These are phyloP conservation scores for Phaffia tasmanica DNA, from an alignment of 768 basidiomycete genomes.

Conservation along the genomic window DNA sequence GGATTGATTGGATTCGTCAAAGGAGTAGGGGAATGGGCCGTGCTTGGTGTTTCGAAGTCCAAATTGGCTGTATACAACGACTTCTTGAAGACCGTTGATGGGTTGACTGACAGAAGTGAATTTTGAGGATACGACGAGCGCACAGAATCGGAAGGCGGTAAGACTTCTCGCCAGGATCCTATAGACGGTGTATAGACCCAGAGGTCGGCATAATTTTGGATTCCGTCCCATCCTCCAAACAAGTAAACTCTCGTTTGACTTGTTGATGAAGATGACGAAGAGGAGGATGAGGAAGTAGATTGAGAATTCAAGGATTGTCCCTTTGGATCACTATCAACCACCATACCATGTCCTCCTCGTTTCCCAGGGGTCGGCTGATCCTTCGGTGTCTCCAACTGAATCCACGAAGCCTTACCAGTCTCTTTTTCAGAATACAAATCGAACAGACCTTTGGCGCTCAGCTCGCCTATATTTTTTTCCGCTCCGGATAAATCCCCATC, in stretches of 20 bases:
- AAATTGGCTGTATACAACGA: no score
- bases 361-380: not conserved
- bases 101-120: no score
- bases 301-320: no score
- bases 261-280: not conserved
- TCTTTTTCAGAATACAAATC: conserved; percentile 6
- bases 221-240: conserved; percentile 22
- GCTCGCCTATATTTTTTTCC: conserved; percentile 17
- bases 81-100: no score
- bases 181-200: no score
- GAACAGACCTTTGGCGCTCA: conserved; percentile 24
- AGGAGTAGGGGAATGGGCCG: no score
- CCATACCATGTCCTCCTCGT: conserved; percentile 3
- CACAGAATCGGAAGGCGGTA: no score
- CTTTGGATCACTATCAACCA: no score
- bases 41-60: no score
- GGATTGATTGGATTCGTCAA: not conserved
- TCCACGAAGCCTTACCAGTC: not conserved
- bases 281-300: no score
- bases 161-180: no score
- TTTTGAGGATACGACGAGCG: not conserved
- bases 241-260: conserved; percentile 4
- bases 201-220: not conserved
- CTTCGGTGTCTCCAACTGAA: not conserved
- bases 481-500: conserved; percentile 18